Conservation (phyloP, 176 grass and related monocot genomes). For the Bothriochloa decipiens region DNA sequence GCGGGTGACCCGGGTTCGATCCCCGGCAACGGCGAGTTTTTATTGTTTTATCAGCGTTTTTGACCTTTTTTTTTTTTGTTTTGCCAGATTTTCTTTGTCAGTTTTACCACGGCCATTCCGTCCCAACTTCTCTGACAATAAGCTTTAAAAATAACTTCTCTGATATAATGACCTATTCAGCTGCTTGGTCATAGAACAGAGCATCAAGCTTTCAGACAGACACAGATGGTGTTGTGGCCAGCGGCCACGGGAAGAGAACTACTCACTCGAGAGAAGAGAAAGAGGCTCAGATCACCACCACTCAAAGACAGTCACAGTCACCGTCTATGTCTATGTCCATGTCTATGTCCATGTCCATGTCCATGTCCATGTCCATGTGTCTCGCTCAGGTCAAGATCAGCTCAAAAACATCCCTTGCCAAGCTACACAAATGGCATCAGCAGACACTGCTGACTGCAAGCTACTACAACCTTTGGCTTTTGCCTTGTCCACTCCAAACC, state of each 20-base stretch:
- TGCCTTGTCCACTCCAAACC: neutral
- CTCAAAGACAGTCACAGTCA: neutral
- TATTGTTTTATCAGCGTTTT: neutral
- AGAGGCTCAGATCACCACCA: neutral
- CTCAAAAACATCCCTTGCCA: conserved; percentile 41
- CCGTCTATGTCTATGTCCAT: conserved; percentile 1
- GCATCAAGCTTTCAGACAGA: neutral
- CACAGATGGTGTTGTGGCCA: neutral
- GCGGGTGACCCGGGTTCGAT: conserved; percentile 88
- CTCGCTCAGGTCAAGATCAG: neutral
- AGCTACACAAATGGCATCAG: conserved; percentile 45
- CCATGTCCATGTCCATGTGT: neutral
- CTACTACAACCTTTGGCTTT: neutral
- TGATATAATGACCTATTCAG: neutral
- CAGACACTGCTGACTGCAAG: neutral
- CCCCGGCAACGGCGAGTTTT: conserved; percentile 69
- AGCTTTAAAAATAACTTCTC: too few relatives aligned
- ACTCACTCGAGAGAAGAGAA: neutral
- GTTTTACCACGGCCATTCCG: neutral
- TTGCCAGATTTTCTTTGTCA: neutral
- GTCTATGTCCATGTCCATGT: neutral
- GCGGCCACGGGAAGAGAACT: conserved; percentile 3
- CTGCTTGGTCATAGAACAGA: neutral
- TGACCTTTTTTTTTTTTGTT: neutral
- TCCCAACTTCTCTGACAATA: neutral